Evolutionary conservation across 2,329 filamentous ascomycete genomes (phyloP), one percentile per base, ranked within the genome.

Genomic region (Sporothrix mexicana): DNA sequence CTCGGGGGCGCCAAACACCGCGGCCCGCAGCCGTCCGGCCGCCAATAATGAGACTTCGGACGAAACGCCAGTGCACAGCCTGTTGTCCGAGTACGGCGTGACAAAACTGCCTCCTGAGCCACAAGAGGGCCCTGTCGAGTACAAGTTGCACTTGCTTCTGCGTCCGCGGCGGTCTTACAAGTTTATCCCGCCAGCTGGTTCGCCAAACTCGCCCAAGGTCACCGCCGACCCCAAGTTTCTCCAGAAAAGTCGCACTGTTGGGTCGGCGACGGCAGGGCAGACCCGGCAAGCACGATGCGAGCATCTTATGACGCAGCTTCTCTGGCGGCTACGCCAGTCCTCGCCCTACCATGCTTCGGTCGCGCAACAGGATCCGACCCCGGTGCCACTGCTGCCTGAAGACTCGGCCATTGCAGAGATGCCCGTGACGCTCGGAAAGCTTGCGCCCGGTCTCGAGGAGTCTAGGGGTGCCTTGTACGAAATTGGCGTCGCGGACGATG

Each of bases 281-380:
- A 91, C 90, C 41, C 90, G 94, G 30, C 94, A 97, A 80, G 90
- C 94, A 77, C 89, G 96, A 62, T 86, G 98, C 17, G 92, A 97
- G 79, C 94, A 98, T 78, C 84, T 99, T 75, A 99, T 95, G 0
- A 99, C 96, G 0, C 96, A 99, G 81, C 85, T 99, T 30, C 84
- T 99, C 7, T 99, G 96, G 96, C 88, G 96, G 67, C 82, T 99
- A 73, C 95, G 98, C 79, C 96, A 99, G 80, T 98, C 95, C 1
- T 97, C 93, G 9, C 93, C 94, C 0, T 93, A 97, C 80, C 95
- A 98, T 82, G 90, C 93, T 1, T 93, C 93, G 8, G 92, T 92
- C 30, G 91, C 91, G 4, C 90, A 90, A 25, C 76, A 77, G 2
- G 91, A 93, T 73, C 85, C 94, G 17, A 88, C 94, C 10, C 83